Conservation (phyloP, 2,329 filamentous ascomycete species). For the Cryphonectria radicalis region DNA sequence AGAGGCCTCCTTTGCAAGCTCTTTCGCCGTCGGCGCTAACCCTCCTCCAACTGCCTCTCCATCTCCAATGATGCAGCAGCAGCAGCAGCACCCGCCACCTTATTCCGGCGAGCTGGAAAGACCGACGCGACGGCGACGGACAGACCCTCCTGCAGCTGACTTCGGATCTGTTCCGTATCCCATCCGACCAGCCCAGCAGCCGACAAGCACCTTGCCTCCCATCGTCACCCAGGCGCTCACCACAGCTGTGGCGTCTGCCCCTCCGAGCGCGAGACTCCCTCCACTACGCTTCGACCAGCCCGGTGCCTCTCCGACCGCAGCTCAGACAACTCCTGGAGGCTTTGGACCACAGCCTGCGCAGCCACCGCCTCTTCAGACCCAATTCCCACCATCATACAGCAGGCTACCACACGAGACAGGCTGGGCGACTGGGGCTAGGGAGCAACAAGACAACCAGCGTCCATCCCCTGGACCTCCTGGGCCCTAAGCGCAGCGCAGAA, state of each 20-base stretch:
- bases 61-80: constrained; percentile 27
- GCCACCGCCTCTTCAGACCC: constrained; percentile 28
- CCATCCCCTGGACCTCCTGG: background rate
- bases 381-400: constrained; percentile 32
- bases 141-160: constrained; percentile 39
- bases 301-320: constrained; percentile 35
- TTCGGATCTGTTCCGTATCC: constrained; percentile 47
- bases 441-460: constrained; percentile 18
- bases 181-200: constrained; percentile 35
- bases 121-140: constrained; percentile 51
- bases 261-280: constrained; percentile 50
- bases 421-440: constrained; percentile 41
- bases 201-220: constrained; percentile 46
- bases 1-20: constrained; percentile 21
- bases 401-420: constrained; percentile 44
- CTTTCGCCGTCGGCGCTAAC: constrained; percentile 26
- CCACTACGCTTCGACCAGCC: constrained; percentile 53
- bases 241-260: constrained; percentile 24
- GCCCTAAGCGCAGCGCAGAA: background rate
- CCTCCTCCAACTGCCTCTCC: constrained; percentile 35
- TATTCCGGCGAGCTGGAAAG: constrained; percentile 45
- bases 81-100: constrained; percentile 32
- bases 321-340: constrained; percentile 19
- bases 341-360: constrained; percentile 18
- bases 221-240: constrained; percentile 36